phyloP scores from a whole-genome alignment of 1,139 yeast species.

The Zygosaccharomyces sapae region DNA sequence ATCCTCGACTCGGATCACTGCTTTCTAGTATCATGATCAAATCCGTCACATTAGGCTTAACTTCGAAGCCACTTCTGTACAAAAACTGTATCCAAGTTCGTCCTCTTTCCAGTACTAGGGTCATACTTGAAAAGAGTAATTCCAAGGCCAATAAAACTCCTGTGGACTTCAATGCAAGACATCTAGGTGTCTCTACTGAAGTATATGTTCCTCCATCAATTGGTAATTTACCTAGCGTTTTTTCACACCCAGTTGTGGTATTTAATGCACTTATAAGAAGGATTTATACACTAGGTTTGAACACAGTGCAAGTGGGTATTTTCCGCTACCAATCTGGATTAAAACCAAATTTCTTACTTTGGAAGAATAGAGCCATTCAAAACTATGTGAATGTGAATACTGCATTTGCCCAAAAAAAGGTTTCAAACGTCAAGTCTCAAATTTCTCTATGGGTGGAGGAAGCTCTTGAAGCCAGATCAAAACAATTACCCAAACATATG shows the following conservation, averaged over 20 bases:
- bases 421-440: conserved; percentile 42
- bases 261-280: conserved; percentile 46
- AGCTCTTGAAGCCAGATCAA: conserved; percentile 48
- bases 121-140: conserved; percentile 1
- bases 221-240: conserved; percentile 43
- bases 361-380: conserved; percentile 73
- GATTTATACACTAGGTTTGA: conserved; percentile 52
- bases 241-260: conserved; percentile 41
- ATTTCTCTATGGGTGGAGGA: conserved; percentile 62
- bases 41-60: neutral
- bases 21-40: neutral
- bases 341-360: conserved; percentile 60
- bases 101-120: conserved; percentile 9
- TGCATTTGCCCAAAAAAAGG: conserved; percentile 55
- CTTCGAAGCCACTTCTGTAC: neutral
- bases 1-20: neutral
- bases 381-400: conserved; percentile 61
- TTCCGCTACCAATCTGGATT: conserved; percentile 60
- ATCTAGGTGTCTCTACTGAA: conserved; percentile 46
- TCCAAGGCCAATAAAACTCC: conserved; percentile 11
- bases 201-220: conserved; percentile 49
- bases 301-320: conserved; percentile 60
- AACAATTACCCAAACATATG: conserved; percentile 54
- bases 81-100: neutral
- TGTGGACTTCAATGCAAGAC: conserved; percentile 37